Evolutionary conservation across 495 filamentous ascomycete genomes (phyloP).

Genomic region (Chlorociboria aeruginascens): DNA sequence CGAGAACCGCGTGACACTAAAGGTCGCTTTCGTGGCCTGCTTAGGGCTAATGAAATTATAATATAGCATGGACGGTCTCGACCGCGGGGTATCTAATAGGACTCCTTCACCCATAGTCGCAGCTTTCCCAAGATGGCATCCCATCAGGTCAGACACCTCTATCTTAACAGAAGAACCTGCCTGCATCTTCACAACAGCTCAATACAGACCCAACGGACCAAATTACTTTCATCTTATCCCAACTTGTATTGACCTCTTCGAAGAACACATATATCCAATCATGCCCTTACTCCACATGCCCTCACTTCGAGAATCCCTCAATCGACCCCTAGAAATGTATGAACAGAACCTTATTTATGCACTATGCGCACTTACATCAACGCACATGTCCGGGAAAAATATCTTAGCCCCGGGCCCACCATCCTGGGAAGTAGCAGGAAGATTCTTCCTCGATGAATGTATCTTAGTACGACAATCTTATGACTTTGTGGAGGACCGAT

Average conservation of each 20-base stretch:
- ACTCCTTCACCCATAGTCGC: constrained; percentile 4
- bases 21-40: background rate
- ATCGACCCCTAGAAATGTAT: constrained; percentile 16
- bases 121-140: constrained; percentile 8
- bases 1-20: too few species aligned
- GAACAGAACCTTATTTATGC: constrained; percentile 24
- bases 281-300: constrained; percentile 28
- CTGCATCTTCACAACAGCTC: constrained; percentile 19
- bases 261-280: constrained; percentile 28
- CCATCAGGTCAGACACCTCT: constrained; percentile 11
- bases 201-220: constrained; percentile 18
- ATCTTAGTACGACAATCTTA: constrained; percentile 21
- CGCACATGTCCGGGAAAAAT: constrained; percentile 23
- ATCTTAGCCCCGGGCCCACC: constrained; percentile 16
- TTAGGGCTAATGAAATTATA: background rate
- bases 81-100: constrained; percentile 14
- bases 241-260: constrained; percentile 27
- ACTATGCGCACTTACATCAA: constrained; percentile 25
- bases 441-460: constrained; percentile 27
- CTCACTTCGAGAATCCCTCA: constrained; percentile 15
- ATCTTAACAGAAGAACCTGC: constrained; percentile 14
- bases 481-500: constrained; percentile 24
- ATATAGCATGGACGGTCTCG: constrained; percentile 6
- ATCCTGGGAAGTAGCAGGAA: constrained; percentile 25
- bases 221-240: constrained; percentile 23